phyloP scores from a whole-genome alignment of 2,329 filamentous ascomycete genomes.

The Pseudogymnoascus sp. region DNA sequence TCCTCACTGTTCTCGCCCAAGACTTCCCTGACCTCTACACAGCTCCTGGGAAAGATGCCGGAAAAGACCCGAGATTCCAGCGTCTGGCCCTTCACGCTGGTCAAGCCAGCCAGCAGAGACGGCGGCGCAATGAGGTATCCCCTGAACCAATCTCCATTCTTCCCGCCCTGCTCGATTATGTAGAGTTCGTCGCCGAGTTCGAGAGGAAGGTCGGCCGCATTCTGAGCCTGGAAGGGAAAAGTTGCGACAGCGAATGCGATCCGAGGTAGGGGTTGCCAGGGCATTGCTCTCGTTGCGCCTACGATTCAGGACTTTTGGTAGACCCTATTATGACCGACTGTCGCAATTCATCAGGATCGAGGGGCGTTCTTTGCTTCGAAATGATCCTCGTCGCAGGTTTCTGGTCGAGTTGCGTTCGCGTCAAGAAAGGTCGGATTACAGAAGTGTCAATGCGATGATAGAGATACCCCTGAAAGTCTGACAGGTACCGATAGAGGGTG shows the following conservation, averaged over 20 bases:
- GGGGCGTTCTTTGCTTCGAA: not conserved
- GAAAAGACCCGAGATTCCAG: conserved; percentile 94
- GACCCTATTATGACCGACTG: conserved; percentile 2
- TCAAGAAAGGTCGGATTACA: not conserved
- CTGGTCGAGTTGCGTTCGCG: not conserved
- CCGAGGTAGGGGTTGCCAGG: conserved; percentile 92
- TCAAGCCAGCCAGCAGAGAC: conserved; percentile 83
- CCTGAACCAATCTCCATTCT: conserved; percentile 81
- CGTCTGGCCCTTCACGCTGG: conserved; percentile 82
- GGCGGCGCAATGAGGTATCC: conserved; percentile 94
- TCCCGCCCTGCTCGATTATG: conserved; percentile 90
- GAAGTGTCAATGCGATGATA: not conserved
- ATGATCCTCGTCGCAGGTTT: not conserved
- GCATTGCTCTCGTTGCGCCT: conserved; percentile 46
- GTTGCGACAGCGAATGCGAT: conserved; percentile 97
- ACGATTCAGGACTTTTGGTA: not conserved
- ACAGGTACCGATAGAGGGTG: conserved; percentile 5
- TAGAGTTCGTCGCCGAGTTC: conserved; percentile 98
- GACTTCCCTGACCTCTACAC: conserved; percentile 89
- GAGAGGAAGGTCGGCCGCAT: conserved; percentile 83
- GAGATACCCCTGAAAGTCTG: conserved; percentile 4
- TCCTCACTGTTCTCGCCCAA: conserved; percentile 62
- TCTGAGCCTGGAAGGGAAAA: conserved; percentile 82
- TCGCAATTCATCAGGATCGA: conserved; percentile 1
- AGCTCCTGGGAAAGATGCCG: conserved; percentile 93